These are phyloP conservation scores for Thozetella sp. DNA, from an alignment of 495 filamentous ascomycete genomes.

Conservation along the genomic window DNA sequence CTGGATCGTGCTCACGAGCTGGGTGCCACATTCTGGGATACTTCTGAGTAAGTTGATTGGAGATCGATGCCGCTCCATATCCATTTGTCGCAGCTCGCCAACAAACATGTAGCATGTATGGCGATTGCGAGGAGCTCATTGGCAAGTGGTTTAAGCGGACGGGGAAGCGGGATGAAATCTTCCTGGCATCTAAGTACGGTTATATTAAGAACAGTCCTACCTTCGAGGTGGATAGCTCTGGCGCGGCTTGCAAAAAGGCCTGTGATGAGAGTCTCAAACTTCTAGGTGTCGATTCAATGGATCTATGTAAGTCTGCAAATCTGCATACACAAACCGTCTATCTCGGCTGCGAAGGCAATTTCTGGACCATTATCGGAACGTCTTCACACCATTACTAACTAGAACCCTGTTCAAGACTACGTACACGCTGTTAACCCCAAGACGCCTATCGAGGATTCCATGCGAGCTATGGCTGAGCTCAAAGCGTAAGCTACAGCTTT, in stretches of 20 bases:
- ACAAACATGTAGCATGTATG: conserved; percentile 20
- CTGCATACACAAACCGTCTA: conserved; percentile 7
- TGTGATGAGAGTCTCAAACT: conserved; percentile 42
- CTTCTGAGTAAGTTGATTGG: conserved; percentile 33
- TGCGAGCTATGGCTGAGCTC: conserved; percentile 46
- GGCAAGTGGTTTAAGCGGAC: conserved; percentile 55
- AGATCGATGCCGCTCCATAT: conserved; percentile 18
- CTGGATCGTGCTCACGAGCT: conserved; percentile 51
- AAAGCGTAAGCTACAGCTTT: conserved; percentile 34
- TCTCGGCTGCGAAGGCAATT: not conserved
- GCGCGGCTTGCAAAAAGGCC: conserved; percentile 41
- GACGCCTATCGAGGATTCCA: conserved; percentile 49
- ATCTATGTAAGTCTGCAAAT: conserved; percentile 32
- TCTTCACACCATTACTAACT: conserved; percentile 28
- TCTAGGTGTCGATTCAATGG: conserved; percentile 46
- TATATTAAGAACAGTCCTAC: conserved; percentile 23
- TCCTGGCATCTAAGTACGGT: conserved; percentile 60
- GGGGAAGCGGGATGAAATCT: conserved; percentile 52
- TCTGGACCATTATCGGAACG: not conserved
- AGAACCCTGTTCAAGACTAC: conserved; percentile 30
- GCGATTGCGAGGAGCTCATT: conserved; percentile 48
- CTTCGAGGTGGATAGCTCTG: conserved; percentile 32
- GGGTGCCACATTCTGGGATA: conserved; percentile 62
- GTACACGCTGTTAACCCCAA: conserved; percentile 22
- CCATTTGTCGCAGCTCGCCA: not conserved